A percentile compares a stretch with the other conserved stretches of the same genome.
These are phyloP conservation scores for Saitozyma podzolica DNA, from an alignment of 768 basidiomycete species.

Conservation along the genomic window DNA sequence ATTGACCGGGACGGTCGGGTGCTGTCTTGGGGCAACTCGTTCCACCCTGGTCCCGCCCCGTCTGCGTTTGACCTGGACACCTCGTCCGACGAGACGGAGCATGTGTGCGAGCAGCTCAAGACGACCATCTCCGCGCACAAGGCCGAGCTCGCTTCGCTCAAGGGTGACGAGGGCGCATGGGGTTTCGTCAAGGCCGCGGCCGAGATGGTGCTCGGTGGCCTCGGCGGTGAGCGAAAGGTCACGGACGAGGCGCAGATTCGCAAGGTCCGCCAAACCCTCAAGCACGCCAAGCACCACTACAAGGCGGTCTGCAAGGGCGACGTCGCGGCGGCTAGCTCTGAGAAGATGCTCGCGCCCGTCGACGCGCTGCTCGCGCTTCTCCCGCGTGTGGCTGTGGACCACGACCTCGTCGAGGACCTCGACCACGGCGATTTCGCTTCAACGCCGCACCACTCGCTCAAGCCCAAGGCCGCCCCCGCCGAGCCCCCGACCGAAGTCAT, in stretches of 20 bases:
- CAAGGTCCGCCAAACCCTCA: slow-evolving; percentile 19
- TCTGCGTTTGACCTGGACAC: slow-evolving; percentile 49
- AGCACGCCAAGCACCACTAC: slow-evolving; percentile 35
- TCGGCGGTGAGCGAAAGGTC: slow-evolving; percentile 21
- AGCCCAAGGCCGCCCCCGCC: slow-evolving; percentile 41
- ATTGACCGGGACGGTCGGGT: slow-evolving; percentile 73
- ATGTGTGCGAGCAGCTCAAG: slow-evolving; percentile 32
- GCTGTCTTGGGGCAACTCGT: slow-evolving; percentile 84
- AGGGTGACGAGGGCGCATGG: slow-evolving; percentile 37
- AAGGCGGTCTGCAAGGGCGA: slow-evolving; percentile 23
- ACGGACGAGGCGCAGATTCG: slow-evolving; percentile 25
- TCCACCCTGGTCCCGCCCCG: slow-evolving; percentile 69
- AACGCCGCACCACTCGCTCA: slow-evolving; percentile 30
- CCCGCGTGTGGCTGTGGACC: slow-evolving; percentile 29
- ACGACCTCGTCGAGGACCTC: slow-evolving; percentile 12
- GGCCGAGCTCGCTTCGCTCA: slow-evolving; percentile 22
- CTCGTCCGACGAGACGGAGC: slow-evolving; percentile 24
- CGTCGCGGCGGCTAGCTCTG: neutral
- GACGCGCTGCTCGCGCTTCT: slow-evolving; percentile 30
- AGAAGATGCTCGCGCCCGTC: slow-evolving; percentile 12
- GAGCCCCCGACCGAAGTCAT: slow-evolving; percentile 54
- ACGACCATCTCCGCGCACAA: slow-evolving; percentile 25
- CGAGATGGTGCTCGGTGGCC: slow-evolving; percentile 28
- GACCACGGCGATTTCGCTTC: slow-evolving; percentile 28
- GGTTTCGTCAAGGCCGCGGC: slow-evolving; percentile 44